Evolutionary conservation across 768 basidiomycete species (phyloP), one percentile per base, ranked within the genome.

Genomic region (Floccularia luteovirens): DNA sequence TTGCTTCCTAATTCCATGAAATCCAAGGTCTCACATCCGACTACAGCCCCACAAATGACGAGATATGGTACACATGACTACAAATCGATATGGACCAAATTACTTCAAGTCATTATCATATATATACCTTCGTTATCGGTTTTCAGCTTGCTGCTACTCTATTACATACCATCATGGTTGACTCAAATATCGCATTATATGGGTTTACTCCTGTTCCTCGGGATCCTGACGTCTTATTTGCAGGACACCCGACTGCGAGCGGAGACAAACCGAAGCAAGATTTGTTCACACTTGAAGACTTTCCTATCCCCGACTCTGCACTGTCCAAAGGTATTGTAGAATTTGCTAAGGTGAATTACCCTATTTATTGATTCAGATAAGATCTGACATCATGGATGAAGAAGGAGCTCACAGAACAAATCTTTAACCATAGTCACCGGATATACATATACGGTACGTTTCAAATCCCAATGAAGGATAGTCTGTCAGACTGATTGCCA

Each of bases 191-290:
- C 31, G 42, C 48, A 23, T 60, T 63, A 45, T 74, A 72, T 43
- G 73, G 74, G 10, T 75, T 69, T 44, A 66, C 64, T 2, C 63
- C 72, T 25, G 68, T 75, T 28, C 59, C 67, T 11, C 60, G 72
- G 39, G 66, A 73, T 47, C 69, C 72, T 6, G 69, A 68, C 13
- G 56, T 69, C 5, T 59, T 75, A n/a, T 69, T 74, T 49, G 59
- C 61, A 22, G 58, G 60, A 20, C 67, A 70, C 41, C 66, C 67
- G 19, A 69, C 68, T 10, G 66, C 66, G 19, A 59, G 56, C 36
- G 65, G 67, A 2, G 54, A 59, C 42, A 51, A 59, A 39, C 64
- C 70, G 19, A 61, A 70, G 48, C 65, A 69, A 39, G 69, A 67
- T 40, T 41, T 49, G 3, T 64, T 65, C 54, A 54, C 47, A 10